Conservation (phyloP, 2,329 filamentous ascomycete species). For the Sodiomyces alkalinus region DNA sequence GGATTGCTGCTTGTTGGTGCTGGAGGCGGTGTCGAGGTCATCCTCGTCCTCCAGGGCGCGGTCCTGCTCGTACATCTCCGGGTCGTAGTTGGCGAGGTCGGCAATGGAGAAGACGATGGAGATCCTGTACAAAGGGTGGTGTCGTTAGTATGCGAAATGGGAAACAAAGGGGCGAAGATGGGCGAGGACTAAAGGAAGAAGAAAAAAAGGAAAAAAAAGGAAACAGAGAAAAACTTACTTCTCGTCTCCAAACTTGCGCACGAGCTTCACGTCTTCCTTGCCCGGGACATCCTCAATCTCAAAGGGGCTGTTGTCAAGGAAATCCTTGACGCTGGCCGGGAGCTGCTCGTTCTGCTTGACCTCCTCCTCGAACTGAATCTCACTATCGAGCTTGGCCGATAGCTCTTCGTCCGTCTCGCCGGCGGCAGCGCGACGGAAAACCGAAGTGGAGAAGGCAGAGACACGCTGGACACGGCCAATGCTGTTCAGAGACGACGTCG, state of each 20-base stretch:
- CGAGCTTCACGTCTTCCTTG: conserved; percentile 75
- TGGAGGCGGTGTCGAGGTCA: conserved; percentile 28
- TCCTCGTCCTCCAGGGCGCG: conserved; percentile 39
- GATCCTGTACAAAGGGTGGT: conserved; percentile 48
- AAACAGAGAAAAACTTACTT: conserved; percentile 40
- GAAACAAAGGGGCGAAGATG: not conserved
- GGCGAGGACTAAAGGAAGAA: conserved; percentile 1
- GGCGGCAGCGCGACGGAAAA: conserved; percentile 23
- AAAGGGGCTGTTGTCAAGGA: conserved; percentile 73
- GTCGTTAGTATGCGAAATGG: too few species aligned
- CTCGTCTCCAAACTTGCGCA: conserved; percentile 73
- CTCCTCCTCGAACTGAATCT: conserved; percentile 72
- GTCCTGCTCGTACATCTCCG: conserved; percentile 43
- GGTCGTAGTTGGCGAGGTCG: conserved; percentile 56
- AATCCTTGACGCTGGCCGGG: conserved; percentile 70
- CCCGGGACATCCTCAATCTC: conserved; percentile 70
- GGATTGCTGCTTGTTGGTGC: conserved; percentile 36
- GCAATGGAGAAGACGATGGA: conserved; percentile 73
- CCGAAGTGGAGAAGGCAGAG: conserved; percentile 32
- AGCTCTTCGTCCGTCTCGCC: conserved; percentile 62
- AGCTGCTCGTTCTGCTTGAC: conserved; percentile 58
- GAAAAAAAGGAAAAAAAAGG: conserved; percentile 1
- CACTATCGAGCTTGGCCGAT: conserved; percentile 68
- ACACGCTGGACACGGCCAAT: conserved; percentile 22
- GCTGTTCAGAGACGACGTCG: conserved; percentile 21